phyloP scores from a whole-genome alignment of 345 rosid genomes.

The Dipteronia sinensis region DNA sequence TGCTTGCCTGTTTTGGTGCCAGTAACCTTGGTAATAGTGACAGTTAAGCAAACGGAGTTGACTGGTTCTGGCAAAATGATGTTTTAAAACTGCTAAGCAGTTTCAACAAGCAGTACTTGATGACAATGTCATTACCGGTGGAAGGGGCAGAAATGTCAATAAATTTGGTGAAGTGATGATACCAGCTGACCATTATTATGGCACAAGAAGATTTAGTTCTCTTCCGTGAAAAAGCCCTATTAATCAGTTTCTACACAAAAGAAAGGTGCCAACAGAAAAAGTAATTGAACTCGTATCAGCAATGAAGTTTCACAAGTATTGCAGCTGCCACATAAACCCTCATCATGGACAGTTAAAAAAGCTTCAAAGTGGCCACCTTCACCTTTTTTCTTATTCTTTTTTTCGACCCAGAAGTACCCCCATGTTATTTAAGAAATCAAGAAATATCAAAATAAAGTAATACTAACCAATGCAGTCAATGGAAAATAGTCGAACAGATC shows the following conservation, averaged over 20 bases:
- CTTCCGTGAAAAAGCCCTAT: background rate
- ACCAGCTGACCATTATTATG: background rate
- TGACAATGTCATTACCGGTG: background rate
- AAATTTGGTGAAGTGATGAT: background rate
- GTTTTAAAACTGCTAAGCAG: background rate
- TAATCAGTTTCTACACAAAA: background rate
- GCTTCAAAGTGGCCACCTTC: background rate
- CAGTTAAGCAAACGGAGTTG: background rate
- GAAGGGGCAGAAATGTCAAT: background rate
- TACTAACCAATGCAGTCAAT: conserved; percentile 92
- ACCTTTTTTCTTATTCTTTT: background rate
- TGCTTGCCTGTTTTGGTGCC: background rate
- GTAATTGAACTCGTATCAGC: background rate
- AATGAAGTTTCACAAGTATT: background rate
- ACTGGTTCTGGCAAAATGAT: background rate
- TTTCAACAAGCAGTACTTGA: background rate
- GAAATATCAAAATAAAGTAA: background rate
- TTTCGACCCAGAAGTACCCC: background rate
- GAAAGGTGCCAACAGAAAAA: background rate
- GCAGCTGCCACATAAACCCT: background rate
- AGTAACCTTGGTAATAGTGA: background rate
- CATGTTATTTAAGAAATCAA: background rate
- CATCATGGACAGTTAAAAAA: background rate
- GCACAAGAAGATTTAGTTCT: background rate
- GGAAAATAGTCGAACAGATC: conserved; percentile 97